Conservation (phyloP, 139 green algal genomes). For the Limnomonas spitsbergensis region DNA sequence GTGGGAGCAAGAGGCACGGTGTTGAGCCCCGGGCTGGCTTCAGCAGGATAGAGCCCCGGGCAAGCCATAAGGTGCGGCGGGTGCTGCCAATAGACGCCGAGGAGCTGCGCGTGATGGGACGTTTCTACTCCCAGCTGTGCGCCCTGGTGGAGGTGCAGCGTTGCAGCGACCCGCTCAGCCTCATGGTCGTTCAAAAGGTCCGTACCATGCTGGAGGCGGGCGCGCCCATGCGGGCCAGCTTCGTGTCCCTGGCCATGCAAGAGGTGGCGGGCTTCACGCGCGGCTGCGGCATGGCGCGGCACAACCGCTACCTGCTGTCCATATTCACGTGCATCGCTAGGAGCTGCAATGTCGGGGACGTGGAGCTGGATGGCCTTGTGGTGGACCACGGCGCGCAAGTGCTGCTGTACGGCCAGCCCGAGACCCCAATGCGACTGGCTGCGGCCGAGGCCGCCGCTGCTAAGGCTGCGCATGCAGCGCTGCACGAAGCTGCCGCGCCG, state of each 20-base stretch:
- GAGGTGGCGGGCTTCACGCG: neutral
- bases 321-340: slow-evolving; percentile 56
- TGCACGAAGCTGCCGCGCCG: too few species aligned
- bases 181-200: slow-evolving; percentile 56
- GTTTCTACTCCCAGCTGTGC: slow-evolving; percentile 62
- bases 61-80: neutral
- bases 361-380: slow-evolving; percentile 43
- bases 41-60: neutral
- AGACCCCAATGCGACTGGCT: neutral
- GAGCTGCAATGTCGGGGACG: slow-evolving; percentile 36
- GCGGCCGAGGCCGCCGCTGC: neutral
- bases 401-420: slow-evolving; percentile 31
- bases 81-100: slow-evolving; percentile 23
- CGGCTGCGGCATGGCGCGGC: slow-evolving; percentile 30
- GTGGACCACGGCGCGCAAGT: slow-evolving; percentile 19
- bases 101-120: slow-evolving; percentile 50
- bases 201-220: neutral
- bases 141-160: slow-evolving; percentile 57
- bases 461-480: too few species aligned
- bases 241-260: too few species aligned
- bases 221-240: too few species aligned
- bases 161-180: slow-evolving; percentile 49
- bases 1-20: neutral
- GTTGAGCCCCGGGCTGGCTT: neutral
- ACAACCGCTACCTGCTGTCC: slow-evolving; percentile 51